Evolutionary conservation across 2,329 filamentous ascomycete genomes (phyloP), one percentile per base, ranked within the genome.

Genomic region (Cercospora nicotianae): DNA sequence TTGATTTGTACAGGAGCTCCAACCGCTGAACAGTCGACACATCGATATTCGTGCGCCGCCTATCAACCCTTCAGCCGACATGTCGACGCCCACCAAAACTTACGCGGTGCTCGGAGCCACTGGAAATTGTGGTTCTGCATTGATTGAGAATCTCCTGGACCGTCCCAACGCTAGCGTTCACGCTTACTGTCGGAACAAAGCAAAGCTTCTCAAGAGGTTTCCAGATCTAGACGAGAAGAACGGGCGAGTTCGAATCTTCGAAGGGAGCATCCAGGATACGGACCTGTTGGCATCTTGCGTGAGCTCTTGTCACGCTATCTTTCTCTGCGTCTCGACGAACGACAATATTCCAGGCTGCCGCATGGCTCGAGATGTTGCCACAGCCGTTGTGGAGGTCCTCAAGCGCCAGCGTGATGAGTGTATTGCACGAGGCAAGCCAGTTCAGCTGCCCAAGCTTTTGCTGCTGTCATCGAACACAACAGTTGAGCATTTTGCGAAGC

Each of bases 331-430:
- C 23, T 57, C 53, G 23, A 57, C 53, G 1, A 57, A 57, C 13
- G 53, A 57, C 53, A 57, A 57, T 13, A 30, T 57, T 30, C 53
- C 53, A 2, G 53, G 53, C 2, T 57, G 53, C 12, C 53, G 53
- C 3, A 57, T 57, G 53, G 53, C 23, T 31, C 53, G 6, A 28
- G 53, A 57, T 23, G 53, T 57, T 6, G 53, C 53, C 16, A n/a
- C 53, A 5, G 53, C 53, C 7, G 13, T 57, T 18, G 53, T 57
- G 4, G 28, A 8, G 18, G 53, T 57, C 18, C 53, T 57, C 84
- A 85, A 13, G 23, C 53, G 28, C 2, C 23, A 57, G 16, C 28
- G 28, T n/a, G 53, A 31, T 31, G 53, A 28, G 28, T 2, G 23
- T 13, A 57, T 28, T 28, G 53, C 53, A 30, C 26, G n/a, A 5